A percentile compares a stretch with the other conserved stretches of the same genome.
phyloP scores from a whole-genome alignment of 805 yeast species.

The Pichia cabralensis region DNA sequence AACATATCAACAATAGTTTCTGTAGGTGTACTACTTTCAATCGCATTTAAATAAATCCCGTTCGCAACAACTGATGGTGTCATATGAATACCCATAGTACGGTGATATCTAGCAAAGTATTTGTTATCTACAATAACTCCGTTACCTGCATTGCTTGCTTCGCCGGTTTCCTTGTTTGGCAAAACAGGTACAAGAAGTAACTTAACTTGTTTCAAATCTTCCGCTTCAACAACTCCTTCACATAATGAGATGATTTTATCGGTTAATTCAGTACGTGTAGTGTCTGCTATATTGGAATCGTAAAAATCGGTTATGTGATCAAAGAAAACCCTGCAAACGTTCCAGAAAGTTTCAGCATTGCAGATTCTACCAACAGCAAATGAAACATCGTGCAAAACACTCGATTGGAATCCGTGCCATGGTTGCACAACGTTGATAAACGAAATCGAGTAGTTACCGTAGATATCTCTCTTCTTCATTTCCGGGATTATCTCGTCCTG shows the following conservation, averaged over 20 bases:
- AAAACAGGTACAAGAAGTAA: no score
- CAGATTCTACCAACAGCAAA: conserved; percentile 56
- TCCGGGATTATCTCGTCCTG: conserved; percentile 43
- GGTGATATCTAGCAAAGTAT: conserved; percentile 59
- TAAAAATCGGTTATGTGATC: conserved; percentile 43
- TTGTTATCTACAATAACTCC: conserved; percentile 52
- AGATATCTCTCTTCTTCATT: conserved; percentile 31
- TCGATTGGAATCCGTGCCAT: conserved; percentile 71
- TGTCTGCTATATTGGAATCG: conserved; percentile 48
- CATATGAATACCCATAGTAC: conserved; percentile 76
- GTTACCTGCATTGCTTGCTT: conserved; percentile 47
- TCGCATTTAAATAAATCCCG: conserved; percentile 48
- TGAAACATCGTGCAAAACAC: conserved; percentile 58
- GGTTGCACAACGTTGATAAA: conserved; percentile 77
- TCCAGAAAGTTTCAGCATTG: conserved; percentile 47
- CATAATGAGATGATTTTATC: conserved; percentile 42
- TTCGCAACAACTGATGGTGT: conserved; percentile 71
- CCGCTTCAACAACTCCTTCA: conserved; percentile 14
- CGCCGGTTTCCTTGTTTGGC: no score
- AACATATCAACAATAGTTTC: conserved; percentile 35
- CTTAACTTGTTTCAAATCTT: conserved; percentile 25
- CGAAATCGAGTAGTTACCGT: conserved; percentile 46
- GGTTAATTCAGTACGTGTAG: conserved; percentile 48
- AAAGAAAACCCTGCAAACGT: conserved; percentile 46
- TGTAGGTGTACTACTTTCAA: conserved; percentile 53